Evolutionary conservation across 164 flowering plant genomes (phyloP), one percentile per base, ranked within the genome.

Genomic region (Hamamelis virginiana): DNA sequence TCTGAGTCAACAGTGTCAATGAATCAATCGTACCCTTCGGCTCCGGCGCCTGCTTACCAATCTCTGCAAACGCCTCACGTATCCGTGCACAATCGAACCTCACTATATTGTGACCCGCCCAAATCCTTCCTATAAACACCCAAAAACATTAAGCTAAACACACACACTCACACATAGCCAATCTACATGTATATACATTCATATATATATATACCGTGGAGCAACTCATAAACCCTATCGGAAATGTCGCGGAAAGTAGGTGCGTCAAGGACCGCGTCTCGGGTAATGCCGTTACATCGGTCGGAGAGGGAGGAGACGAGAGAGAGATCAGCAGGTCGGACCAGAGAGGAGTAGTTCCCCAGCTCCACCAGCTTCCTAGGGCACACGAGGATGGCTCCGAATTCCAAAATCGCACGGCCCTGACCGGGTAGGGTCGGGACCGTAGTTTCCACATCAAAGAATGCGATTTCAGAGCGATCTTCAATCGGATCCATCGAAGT

Each of bases 71-170:
- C 0, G 99, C 99, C 75, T 96, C 99, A 43, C 89, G 80, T 16
- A 96, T 87, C 15, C 97, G 78, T 3, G 66, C 68, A 76, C 98
- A 90, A 77, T 96, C 99, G 55, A 93, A 96, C 72, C 86, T 86
- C 79, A 84, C 19, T 61, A 93, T 96, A 73, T 93, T 96, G 70
- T 95, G 99, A 10, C 99, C 99, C 11, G 97, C 99, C 99, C 99
- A 95, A 45, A 95, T 82, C 74, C 97, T 66, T 21, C 90, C 94
- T 87, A 19, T 55, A 33, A 33, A 2, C 41, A 33, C 41, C 41
- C 41, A 33, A 33, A 33, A 33, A 33, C 41, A 33, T 33, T 33
- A 2, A 33, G 41, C 41, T 33, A 2, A 6, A 33, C 6, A 33
- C 41, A 33, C 41, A 33, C 41, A 33, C 6, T 2, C 2, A 33